A percentile compares a stretch with the other conserved stretches of the same genome.
These are phyloP conservation scores for Venturia carpophila DNA, from an alignment of 2,329 filamentous ascomycete species.

Conservation along the genomic window DNA sequence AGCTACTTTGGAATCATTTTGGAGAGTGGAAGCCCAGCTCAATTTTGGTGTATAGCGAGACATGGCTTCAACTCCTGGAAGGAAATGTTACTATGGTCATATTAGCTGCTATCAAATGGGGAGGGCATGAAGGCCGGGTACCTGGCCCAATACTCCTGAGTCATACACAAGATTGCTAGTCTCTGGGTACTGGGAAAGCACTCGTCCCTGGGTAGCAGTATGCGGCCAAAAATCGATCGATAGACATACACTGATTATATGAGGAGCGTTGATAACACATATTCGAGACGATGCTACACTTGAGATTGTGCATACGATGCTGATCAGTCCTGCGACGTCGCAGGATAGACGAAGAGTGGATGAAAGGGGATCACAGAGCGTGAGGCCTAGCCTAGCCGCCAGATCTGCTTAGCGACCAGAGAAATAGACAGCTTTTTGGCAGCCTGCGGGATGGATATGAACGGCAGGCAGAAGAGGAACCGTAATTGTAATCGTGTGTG, in stretches of 20 bases:
- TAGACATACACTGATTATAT: not conserved
- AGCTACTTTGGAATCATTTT: not conserved
- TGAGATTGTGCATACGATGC: not conserved
- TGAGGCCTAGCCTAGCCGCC: not conserved
- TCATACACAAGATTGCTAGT: not conserved
- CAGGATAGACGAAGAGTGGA: not conserved
- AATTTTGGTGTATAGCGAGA: not conserved
- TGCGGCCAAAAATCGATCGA: not conserved
- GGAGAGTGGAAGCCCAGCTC: not conserved
- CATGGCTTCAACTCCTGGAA: not conserved
- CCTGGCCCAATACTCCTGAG: not conserved
- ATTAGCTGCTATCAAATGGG: not conserved
- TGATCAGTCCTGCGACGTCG: not conserved
- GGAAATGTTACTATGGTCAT: not conserved
- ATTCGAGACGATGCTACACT: not conserved
- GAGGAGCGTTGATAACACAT: not conserved
- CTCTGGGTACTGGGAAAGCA: not conserved
- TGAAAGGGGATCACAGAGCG: not conserved
- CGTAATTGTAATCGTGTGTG: not conserved
- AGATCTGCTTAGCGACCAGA: not conserved
- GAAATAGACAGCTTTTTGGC: not conserved
- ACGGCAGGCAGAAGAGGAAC: not conserved
- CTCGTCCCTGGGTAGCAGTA: not conserved
- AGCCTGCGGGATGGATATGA: not conserved
- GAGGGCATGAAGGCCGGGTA: not conserved